Conservation (phyloP, 257 asterid genomes). For the Solanum bulbocastanum region DNA sequence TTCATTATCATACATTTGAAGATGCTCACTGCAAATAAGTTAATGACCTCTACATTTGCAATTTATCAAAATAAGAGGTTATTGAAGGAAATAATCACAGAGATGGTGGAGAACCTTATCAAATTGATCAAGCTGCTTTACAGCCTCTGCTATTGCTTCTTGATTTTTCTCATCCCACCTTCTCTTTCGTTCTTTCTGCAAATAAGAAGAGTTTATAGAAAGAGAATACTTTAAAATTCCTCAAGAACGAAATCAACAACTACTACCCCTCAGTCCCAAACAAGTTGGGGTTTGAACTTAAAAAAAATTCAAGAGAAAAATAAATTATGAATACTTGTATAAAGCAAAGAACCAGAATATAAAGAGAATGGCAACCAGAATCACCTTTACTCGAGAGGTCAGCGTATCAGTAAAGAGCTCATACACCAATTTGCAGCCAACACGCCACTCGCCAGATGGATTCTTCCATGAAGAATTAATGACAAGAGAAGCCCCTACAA, state of each 20-base stretch:
- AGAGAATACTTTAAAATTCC: background rate
- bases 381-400: slow-evolving; percentile 74
- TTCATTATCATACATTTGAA: background rate
- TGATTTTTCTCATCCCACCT: slow-evolving; percentile 87
- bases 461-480: slow-evolving; percentile 83
- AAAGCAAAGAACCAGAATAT: background rate
- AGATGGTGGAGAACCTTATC: slow-evolving; percentile 42
- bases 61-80: background rate
- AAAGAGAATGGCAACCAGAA: background rate
- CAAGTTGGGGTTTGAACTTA: background rate
- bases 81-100: background rate
- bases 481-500: slow-evolving; percentile 60
- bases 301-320: background rate
- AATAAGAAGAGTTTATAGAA: slow-evolving; percentile 7
- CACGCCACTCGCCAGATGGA: slow-evolving; percentile 94
- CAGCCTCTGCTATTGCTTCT: slow-evolving; percentile 83
- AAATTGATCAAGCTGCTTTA: slow-evolving; percentile 76
- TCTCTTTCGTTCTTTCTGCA: slow-evolving; percentile 83
- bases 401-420: slow-evolving; percentile 79
- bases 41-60: background rate
- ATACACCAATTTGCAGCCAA: slow-evolving; percentile 77
- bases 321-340: background rate
- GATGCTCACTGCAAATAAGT: background rate
- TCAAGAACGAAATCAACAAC: background rate
- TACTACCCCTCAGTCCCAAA: background rate